Base-by-base conservation (phyloP, 208 protist genomes). In the Crithidia thermophila region DNA sequence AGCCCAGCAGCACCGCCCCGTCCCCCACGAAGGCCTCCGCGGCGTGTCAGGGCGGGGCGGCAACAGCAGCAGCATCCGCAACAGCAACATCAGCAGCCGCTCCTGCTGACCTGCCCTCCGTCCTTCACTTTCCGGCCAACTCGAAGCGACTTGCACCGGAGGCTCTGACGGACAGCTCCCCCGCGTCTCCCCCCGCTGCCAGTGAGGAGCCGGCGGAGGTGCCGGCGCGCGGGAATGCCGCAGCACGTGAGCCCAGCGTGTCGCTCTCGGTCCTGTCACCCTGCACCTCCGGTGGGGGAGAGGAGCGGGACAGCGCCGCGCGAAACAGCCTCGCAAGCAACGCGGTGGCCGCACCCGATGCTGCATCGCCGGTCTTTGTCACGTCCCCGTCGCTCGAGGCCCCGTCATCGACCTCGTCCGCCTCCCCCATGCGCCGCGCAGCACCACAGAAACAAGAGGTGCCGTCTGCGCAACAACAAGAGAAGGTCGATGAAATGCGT, bases 221-320 rank as follows among this genome's bases (percentile, higher is more conserved):
- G 14, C 16, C 18, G 20, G 34, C 13, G 34, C 33, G 59, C 10
- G n/a, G n/a, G n/a, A n/a, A n/a, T n/a, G n/a, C n/a, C n/a, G n/a
- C n/a, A n/a, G n/a, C n/a, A n/a, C n/a, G n/a, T n/a, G 59, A 67
- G 13, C 3, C 45, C 13, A 75, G 69, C 16, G 55, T 39, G 20
- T 68, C 69, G 4, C 60, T 75, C 27, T 68, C 60, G 31, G 60
- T 60, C 16, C 9, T 63, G 3, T 75, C 69, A 2, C 51, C 60
- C 4, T 20, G 43, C 31, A 56, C 49, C 6, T 68, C 69, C 14
- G 4, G 42, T 6, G 40, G 27, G 7, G 58, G 20, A 0, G 67
- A 39, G 5, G 50, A 58, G 18, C 21, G 50, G 20, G 36, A 39
- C 10, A 49, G 56, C 53, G 45, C 7, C 7, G 42, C 7, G 42